These are phyloP conservation scores for Mycosphaerella sp. DNA, from an alignment of 2,329 filamentous ascomycete species.

Conservation along the genomic window DNA sequence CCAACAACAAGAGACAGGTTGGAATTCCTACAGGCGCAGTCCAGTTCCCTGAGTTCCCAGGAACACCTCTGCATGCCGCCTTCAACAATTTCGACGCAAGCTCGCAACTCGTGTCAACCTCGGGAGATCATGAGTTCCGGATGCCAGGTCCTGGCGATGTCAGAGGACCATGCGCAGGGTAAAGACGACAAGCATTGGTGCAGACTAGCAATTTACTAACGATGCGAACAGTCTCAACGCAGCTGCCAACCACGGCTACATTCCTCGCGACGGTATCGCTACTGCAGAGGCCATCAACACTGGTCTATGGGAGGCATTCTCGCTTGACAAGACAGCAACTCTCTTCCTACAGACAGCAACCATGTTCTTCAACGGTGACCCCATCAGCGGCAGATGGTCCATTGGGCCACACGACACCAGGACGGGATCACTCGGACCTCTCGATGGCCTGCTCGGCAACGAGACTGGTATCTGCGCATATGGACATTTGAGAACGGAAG, in stretches of 20 bases:
- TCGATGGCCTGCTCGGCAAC: slow-evolving; percentile 24
- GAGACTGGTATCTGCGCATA: slow-evolving; percentile 26
- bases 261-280: slow-evolving; percentile 21
- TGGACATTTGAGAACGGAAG: slow-evolving; percentile 24
- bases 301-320: slow-evolving; percentile 16
- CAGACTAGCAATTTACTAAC: background rate
- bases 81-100: slow-evolving; percentile 28
- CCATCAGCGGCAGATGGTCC: slow-evolving; percentile 21
- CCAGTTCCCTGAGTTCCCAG: slow-evolving; percentile 24
- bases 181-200: slow-evolving; percentile 12
- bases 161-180: slow-evolving; percentile 27
- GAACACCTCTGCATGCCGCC: slow-evolving; percentile 18
- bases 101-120: slow-evolving; percentile 25
- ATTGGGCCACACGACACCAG: slow-evolving; percentile 25
- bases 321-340: slow-evolving; percentile 22
- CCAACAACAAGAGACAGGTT: slow-evolving; percentile 14
- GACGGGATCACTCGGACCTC: slow-evolving; percentile 22
- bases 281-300: slow-evolving; percentile 23
- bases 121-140: slow-evolving; percentile 25
- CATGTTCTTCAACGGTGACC: slow-evolving; percentile 23
- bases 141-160: slow-evolving; percentile 22
- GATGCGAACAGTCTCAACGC: slow-evolving; percentile 13
- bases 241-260: slow-evolving; percentile 29
- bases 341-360: slow-evolving; percentile 26
- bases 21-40: slow-evolving; percentile 14